Evolutionary conservation across 225 moss, liverwort and hornwort species (phyloP).

Genomic region (Physcomitrellopsis africana): DNA sequence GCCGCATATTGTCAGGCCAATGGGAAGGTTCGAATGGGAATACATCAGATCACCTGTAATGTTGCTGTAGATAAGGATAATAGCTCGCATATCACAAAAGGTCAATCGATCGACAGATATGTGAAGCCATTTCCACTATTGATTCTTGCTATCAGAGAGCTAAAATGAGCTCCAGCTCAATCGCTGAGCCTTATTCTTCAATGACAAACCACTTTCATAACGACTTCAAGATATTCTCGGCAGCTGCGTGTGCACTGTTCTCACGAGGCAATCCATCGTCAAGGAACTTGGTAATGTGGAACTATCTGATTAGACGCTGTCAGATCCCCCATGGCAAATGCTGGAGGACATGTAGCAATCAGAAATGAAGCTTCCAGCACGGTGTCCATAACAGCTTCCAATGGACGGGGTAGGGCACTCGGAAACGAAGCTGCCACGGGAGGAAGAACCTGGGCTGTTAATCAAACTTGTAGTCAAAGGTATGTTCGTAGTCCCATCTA

Average conservation of each 20-base stretch:
- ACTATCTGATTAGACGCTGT: constrained; percentile 18
- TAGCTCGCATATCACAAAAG: not conserved
- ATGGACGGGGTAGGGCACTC: constrained; percentile 39
- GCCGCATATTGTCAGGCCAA: not conserved
- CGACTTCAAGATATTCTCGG: not conserved
- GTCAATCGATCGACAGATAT: not conserved
- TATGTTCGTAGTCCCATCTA: constrained; percentile 46
- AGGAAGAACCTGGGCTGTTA: constrained; percentile 43
- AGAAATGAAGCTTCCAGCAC: constrained; percentile 34
- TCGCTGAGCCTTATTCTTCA: not conserved
- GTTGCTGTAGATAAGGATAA: no score
- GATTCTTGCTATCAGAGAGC: not conserved
- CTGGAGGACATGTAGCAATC: constrained; percentile 37
- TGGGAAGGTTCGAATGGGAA: not conserved
- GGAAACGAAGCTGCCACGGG: constrained; percentile 48
- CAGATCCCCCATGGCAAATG: constrained; percentile 27
- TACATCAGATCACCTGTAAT: not conserved
- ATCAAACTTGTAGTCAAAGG: constrained; percentile 34
- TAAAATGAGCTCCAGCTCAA: not conserved
- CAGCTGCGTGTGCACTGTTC: no score
- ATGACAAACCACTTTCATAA: constrained; percentile 22
- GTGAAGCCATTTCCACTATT: no score
- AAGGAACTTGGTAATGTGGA: no score
- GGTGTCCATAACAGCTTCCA: constrained; percentile 38
- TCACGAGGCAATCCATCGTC: no score